Base-by-base conservation (phyloP, 176 grass and related monocot genomes). In the Secale cereale region DNA sequence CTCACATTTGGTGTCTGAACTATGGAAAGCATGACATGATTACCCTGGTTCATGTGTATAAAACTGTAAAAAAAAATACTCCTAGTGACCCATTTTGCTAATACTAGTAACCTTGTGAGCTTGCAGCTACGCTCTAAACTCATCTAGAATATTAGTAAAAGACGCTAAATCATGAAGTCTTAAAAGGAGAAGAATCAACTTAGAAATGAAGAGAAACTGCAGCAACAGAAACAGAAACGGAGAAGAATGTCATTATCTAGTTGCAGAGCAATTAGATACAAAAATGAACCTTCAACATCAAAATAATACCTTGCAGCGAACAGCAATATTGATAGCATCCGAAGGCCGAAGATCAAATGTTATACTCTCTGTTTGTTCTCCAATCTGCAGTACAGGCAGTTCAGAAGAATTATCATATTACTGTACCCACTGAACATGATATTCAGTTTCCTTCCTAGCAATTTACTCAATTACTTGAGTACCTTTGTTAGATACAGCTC, bases 251-350 rank as follows among this genome's bases (percentile, higher is more conserved):
- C 68, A 81, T 67, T 45, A 48, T 72, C 22, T 71, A 36, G 31
- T 29, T 6, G 2, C 6, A 29, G 22, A 9, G 33, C 27, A 41
- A 37, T 22, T 60, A 73, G 4, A 62, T 10, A 70, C 16, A 23
- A 76, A 48, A 59, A 10, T 40, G 7, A 59, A 27, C 26, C 6
- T 64, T 70, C 3, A 77, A 68, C 20, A 85, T 67, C 59, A 70
- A 13, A 69, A 81, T 25, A 65, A 81, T 76, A 98, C 93, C 95
- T 98, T 98, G 89, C 93, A 98, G 79, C 91, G 91, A 90, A 98
- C 93, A 85, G 95, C 95, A 57, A 98, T 89, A 65, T 98, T 98
- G 66, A 98, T 92, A 59, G 95, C 95, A 81, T 98, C 95, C 57
- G 95, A 98, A 87, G 95, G 95, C 62, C 91, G 87, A 65, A 92